phyloP scores from a whole-genome alignment of 2,329 filamentous ascomycete genomes.

The Domatiomyces globalis region DNA sequence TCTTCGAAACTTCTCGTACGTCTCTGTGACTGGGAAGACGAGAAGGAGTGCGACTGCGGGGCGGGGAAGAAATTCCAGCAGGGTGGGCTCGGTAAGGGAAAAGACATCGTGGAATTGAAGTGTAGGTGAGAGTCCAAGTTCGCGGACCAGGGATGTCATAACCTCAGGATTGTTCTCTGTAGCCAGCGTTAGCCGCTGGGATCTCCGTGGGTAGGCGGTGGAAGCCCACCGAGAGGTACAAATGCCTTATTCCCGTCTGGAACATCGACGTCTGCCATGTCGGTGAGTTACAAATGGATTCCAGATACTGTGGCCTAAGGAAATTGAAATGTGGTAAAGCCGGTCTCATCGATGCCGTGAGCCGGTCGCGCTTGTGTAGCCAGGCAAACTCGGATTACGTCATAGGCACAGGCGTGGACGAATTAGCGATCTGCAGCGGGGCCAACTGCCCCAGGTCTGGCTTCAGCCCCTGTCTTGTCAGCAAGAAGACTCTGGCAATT shows the following conservation, averaged over 20 bases:
- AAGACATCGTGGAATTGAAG: constrained; percentile 83
- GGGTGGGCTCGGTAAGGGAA: constrained; percentile 70
- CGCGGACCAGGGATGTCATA: constrained; percentile 69
- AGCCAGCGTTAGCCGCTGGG: constrained; percentile 2
- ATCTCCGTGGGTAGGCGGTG: not conserved
- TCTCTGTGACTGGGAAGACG: constrained; percentile 70
- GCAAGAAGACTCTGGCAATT: no score
- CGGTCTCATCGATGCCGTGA: no score
- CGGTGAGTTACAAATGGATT: not conserved
- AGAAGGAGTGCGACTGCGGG: constrained; percentile 79
- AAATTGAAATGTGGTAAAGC: no score
- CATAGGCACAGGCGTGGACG: no score
- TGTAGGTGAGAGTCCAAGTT: constrained; percentile 64
- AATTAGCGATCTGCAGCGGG: no score
- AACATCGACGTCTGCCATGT: constrained; percentile 21
- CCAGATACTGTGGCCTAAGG: no score
- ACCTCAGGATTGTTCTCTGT: constrained; percentile 69
- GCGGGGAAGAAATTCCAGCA: constrained; percentile 75
- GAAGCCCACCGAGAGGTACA: constrained; percentile 31
- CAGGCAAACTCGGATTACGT: no score
- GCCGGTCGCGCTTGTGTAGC: no score
- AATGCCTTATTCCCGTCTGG: constrained; percentile 33
- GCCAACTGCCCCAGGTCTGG: no score
- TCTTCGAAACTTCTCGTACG: constrained; percentile 63
- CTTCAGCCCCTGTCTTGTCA: no score